Conservation (phyloP, 768 basidiomycete genomes). For the Leccinum variicolor region DNA sequence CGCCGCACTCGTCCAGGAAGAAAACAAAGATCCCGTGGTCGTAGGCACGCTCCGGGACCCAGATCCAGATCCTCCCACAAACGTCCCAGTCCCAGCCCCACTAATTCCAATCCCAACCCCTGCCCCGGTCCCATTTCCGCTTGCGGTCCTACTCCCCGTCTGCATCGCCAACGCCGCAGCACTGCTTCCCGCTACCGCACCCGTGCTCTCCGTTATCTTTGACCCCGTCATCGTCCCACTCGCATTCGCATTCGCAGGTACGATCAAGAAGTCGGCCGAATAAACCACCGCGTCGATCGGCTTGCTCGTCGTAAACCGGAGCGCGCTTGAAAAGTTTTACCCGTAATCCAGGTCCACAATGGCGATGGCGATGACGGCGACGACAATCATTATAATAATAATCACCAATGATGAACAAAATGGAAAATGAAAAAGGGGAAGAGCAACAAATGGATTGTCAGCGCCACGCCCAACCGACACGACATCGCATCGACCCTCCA, state of each 20-base stretch:
- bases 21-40: conserved; percentile 1
- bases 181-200: not conserved
- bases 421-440: not conserved
- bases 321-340: conserved; percentile 13
- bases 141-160: conserved; percentile 1
- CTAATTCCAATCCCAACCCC: not conserved
- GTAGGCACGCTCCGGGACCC: conserved; percentile 1
- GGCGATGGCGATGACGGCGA: not conserved
- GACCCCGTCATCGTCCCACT: conserved; percentile 1
- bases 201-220: not conserved
- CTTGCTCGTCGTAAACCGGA: conserved; percentile 31
- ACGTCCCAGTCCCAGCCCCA: not conserved
- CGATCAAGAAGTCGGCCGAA: conserved; percentile 50
- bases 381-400: not conserved
- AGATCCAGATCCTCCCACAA: not conserved
- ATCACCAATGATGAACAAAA: not conserved
- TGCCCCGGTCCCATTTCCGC: not conserved
- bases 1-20: not conserved
- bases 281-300: conserved; percentile 37
- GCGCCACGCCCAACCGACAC: not conserved
- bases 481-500: not conserved
- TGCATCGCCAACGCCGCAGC: conserved; percentile 4
- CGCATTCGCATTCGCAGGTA: conserved; percentile 20
- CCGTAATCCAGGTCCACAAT: not conserved
- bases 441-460: not conserved